These are phyloP conservation scores for Arabis hirsuta DNA, from an alignment of 345 rosid genomes.

Conservation along the genomic window DNA sequence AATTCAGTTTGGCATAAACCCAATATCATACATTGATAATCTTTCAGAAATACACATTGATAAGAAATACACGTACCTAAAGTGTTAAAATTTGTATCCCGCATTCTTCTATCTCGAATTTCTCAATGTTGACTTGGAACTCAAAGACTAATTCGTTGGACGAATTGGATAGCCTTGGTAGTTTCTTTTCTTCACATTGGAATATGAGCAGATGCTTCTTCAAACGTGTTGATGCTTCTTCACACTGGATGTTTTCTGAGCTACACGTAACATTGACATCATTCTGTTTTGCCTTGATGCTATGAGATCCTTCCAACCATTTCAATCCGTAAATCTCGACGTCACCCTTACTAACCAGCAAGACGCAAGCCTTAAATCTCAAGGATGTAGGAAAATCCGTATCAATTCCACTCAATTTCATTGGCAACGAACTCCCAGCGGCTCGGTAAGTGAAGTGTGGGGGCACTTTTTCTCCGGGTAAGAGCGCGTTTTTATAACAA, in stretches of 20 bases:
- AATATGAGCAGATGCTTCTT: background rate
- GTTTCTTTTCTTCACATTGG: too few species aligned
- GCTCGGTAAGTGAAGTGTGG: conserved; percentile 1
- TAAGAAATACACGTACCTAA: too few species aligned
- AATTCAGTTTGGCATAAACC: too few species aligned
- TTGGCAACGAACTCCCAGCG: background rate
- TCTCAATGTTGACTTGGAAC: background rate
- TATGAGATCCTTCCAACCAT: too few species aligned
- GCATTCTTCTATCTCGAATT: too few species aligned
- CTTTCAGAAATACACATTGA: too few species aligned
- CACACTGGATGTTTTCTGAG: too few species aligned
- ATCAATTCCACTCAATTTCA: background rate
- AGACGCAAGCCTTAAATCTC: conserved; percentile 5
- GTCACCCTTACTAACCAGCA: background rate
- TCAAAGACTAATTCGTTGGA: background rate
- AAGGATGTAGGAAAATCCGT: background rate
- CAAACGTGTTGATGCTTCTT: too few species aligned
- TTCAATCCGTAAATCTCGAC: background rate
- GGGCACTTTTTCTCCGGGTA: conserved; percentile 10
- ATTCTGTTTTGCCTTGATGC: background rate
- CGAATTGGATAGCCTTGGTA: too few species aligned
- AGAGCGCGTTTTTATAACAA: too few species aligned
- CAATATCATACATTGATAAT: too few species aligned
- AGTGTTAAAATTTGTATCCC: too few species aligned
- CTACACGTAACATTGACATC: background rate